Conservation (phyloP, 345 rosid species). For the Nephelium lappaceum region DNA sequence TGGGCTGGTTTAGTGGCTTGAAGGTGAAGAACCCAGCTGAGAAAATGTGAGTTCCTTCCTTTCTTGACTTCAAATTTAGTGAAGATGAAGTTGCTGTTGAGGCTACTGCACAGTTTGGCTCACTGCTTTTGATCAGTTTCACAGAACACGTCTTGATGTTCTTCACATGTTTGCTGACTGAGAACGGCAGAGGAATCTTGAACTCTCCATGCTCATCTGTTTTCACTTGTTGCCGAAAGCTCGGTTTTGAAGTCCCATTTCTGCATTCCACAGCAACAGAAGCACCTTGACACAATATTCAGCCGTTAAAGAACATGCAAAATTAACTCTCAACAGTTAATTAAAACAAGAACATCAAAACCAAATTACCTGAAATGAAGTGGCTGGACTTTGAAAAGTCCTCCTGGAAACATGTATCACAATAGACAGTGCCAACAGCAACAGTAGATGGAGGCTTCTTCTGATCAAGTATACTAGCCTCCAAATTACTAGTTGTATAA, state of each 20-base stretch:
- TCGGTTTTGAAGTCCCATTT: constrained; percentile 42
- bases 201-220: constrained; percentile 77
- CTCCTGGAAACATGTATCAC: constrained; percentile 79
- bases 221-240: constrained; percentile 60
- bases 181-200: constrained; percentile 63
- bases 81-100: constrained; percentile 67
- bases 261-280: constrained; percentile 73
- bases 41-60: constrained; percentile 58
- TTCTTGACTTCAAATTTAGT: constrained; percentile 55
- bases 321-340: not conserved
- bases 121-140: constrained; percentile 65
- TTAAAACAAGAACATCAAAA: too few relatives aligned
- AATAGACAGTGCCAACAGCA: constrained; percentile 86
- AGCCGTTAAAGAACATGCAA: too few relatives aligned
- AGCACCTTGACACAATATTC: constrained; percentile 59
- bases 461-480: constrained; percentile 32
- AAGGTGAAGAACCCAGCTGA: constrained; percentile 93
- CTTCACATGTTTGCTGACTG: constrained; percentile 63
- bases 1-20: constrained; percentile 70
- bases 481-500: constrained; percentile 13
- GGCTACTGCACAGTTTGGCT: constrained; percentile 73
- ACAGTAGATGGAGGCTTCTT: constrained; percentile 56
- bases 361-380: constrained; percentile 71
- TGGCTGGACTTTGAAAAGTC: constrained; percentile 56
- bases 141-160: constrained; percentile 74